Evolutionary conservation across 192 early-diverging fungal genomes (phyloP), one percentile per base, ranked within the genome.

Genomic region (Coemansia guatemalensis): DNA sequence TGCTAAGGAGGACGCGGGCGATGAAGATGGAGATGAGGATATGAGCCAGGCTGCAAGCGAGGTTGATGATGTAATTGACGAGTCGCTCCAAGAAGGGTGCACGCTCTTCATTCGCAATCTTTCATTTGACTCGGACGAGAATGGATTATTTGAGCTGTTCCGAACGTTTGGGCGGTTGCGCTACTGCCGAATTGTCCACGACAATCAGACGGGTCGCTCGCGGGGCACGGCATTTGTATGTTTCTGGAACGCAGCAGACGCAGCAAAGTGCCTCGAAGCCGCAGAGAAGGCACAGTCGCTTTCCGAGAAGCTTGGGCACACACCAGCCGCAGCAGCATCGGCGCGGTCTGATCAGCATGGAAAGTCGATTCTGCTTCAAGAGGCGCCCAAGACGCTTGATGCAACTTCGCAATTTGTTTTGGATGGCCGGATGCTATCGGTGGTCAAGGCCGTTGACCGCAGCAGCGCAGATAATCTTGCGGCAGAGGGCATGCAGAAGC

Each of bases 181-280:
- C 23, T 97, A 98, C 77, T 89, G 85, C 61, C 78, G 87, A 24
- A 86, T 97, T 51, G 93, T 92, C n/a, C 86, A 87, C 67, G 95
- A 97, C 65, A 75, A 82, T 9, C 82, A 84, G 24, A 95, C 93
- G 32, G 91, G 92, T 21, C 84, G 86, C n/a, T 90, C 93, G 20
- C 87, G 91, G 7, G 96, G 96, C 22, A 95, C 95, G n/a, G 96
- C 88, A 12, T 98, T 98, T 74, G 92, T 96, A 27, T 93, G 93
- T 80, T 97, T 92, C 82, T 78, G 73, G 65, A 77, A 87, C 25
- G 69, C 84, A 30, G 81, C 79, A 25, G 88, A 90, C 62, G 93
- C 94, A 3, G 85, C 88, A 18, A 74, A 77, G 33, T 96, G 94
- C 67, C 76, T 95, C 55, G 84, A 70, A 23, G 92, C 84, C 27